Evolutionary conservation across 768 basidiomycete genomes (phyloP).

Genomic region (Psilocybe cubensis): DNA sequence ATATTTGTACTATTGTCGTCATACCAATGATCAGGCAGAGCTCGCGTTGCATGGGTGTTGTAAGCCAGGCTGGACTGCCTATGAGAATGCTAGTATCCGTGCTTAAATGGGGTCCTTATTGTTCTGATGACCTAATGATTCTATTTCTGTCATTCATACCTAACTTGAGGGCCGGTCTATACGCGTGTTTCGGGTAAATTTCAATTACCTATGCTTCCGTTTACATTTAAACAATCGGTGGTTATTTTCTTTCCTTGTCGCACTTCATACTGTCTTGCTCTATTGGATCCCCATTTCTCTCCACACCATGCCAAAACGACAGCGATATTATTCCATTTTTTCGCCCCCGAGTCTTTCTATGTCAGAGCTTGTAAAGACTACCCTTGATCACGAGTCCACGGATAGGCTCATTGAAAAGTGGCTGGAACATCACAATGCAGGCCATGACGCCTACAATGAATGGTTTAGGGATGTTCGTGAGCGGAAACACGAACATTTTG

Average conservation of each 20-base stretch:
- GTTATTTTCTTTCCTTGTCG: constrained; percentile 17
- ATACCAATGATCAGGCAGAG: too few species aligned
- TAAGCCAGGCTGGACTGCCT: too few species aligned
- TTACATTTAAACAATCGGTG: constrained; percentile 10
- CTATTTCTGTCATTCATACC: background rate
- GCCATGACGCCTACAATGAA: constrained; percentile 72
- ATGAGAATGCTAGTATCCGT: too few species aligned
- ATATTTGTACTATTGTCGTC: background rate
- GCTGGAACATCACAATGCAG: constrained; percentile 68
- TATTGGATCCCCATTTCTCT: background rate
- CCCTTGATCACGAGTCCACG: constrained; percentile 74
- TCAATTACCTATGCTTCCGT: constrained; percentile 21
- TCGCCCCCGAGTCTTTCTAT: constrained; percentile 69
- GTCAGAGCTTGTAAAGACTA: constrained; percentile 81
- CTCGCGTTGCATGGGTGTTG: too few species aligned
- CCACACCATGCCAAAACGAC: constrained; percentile 43
- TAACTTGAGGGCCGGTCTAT: constrained; percentile 33
- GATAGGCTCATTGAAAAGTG: constrained; percentile 84
- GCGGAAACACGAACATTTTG: constrained; percentile 55
- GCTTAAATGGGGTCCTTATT: too few species aligned
- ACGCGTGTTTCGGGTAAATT: constrained; percentile 32
- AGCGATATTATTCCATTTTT: constrained; percentile 62
- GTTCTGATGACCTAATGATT: background rate
- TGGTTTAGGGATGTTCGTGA: constrained; percentile 77
- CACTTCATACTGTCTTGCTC: constrained; percentile 1